Evolutionary conservation across 2,329 filamentous ascomycete genomes (phyloP), one percentile per base, ranked within the genome.

Genomic region (Thielaviopsis punctulata): DNA sequence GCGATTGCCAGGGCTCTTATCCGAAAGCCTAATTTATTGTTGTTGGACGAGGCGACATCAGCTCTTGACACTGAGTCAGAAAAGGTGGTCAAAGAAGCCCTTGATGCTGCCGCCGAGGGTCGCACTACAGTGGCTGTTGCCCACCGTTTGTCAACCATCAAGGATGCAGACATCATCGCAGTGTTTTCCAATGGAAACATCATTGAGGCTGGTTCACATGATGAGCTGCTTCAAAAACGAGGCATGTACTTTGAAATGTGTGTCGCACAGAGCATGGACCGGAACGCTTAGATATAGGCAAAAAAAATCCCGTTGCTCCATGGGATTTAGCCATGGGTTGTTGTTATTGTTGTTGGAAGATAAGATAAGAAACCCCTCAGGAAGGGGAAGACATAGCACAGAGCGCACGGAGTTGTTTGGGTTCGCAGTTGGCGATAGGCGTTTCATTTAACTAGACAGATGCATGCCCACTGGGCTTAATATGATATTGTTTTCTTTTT

Each of bases 1-100:
- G 81, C 82, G 8, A 87, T 88, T 56, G 84, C 83, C 0, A 71
- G 84, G 7, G 80, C 80, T 10, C 79, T 87, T 24, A 71, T 87
- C 51, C 77, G 80, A 45, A 68, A 78, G 49, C 83, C 83, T 0
- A 67, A 69, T 0, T 76, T 88, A 1, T 65, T 88, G 2, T 73
- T 88, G 5, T 68, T 88, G 0, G 84, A 88, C 59, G 84, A 88
- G 64, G 84, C 84, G 1, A 88, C 84, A 0, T 69, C 66, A 19
- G 69, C 69, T 0, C 68, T 86, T 0, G 82, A 86, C 57, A 79
- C 78, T 0, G 74, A 81, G 59, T 79, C 74, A 0, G 82, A 86
- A 61, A 75, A 73, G 56, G 66, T 80, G 1, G 78, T 86, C 9
- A 80, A 85, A 61, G 68, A 66, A 3, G 80, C 80, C 0, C 68